These are phyloP conservation scores for Nemania sp. DNA, from an alignment of 2,329 filamentous ascomycete species.

Conservation along the genomic window DNA sequence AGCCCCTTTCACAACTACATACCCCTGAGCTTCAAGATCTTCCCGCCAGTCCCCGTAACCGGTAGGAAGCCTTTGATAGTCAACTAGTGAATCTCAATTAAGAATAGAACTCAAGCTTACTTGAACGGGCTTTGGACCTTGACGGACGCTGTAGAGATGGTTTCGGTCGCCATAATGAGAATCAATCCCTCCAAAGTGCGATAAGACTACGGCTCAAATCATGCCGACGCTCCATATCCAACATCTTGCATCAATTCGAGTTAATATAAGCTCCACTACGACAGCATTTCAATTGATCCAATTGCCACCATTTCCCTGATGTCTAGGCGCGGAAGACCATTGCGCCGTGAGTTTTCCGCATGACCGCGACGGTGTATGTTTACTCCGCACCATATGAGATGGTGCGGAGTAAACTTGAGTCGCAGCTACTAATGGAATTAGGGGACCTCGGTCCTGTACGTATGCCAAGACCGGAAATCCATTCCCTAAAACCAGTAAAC, in stretches of 20 bases:
- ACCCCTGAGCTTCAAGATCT: slow-evolving; percentile 46
- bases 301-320: slow-evolving; percentile 1
- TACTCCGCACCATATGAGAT: neutral
- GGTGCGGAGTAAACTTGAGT: slow-evolving; percentile 2
- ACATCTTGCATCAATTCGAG: neutral
- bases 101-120: neutral
- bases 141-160: neutral
- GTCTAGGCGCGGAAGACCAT: slow-evolving; percentile 11
- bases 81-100: neutral
- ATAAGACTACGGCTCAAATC: neutral
- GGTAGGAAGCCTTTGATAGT: slow-evolving; percentile 13
- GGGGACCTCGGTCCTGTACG: neutral
- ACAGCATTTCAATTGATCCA: neutral
- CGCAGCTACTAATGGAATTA: neutral
- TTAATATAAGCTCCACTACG: slow-evolving; percentile 14
- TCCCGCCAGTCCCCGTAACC: slow-evolving; percentile 43
- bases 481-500: slow-evolving; percentile 1
- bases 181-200: neutral
- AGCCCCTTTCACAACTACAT: slow-evolving; percentile 46
- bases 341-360: slow-evolving; percentile 2
- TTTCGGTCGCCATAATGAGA: slow-evolving; percentile 9
- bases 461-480: slow-evolving; percentile 2
- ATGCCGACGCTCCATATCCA: neutral
- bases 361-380: neutral
- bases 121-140: slow-evolving; percentile 21